Conservation (phyloP, 208 protist genomes). For the Trypanosoma avium region DNA sequence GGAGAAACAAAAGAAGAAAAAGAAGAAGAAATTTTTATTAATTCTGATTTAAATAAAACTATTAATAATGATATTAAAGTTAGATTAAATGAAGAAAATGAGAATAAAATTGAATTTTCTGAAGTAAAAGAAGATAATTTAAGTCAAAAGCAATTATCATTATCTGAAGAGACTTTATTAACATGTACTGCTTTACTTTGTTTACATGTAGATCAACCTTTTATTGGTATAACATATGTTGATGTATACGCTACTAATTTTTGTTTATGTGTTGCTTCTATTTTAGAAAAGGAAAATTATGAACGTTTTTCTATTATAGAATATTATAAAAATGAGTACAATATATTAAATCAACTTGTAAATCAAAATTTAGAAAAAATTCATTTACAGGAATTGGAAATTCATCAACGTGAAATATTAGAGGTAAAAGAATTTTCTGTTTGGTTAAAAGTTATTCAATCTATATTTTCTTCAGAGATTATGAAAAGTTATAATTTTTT, state of each 20-base stretch:
- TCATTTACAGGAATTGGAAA: background rate
- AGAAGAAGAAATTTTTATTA: background rate
- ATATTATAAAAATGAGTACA: background rate
- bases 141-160: background rate
- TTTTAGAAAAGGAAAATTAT: background rate
- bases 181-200: conserved; percentile 1
- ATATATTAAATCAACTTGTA: background rate
- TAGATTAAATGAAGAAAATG: background rate
- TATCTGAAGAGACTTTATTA: background rate
- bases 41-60: background rate
- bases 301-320: background rate
- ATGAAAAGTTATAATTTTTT: background rate
- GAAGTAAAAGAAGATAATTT: too few relatives aligned
- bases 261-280: background rate
- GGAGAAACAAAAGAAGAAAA: background rate
- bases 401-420: background rate
- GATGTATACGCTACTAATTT: background rate
- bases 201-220: background rate
- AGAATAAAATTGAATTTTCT: too few relatives aligned
- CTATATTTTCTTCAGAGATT: background rate
- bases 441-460: background rate
- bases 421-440: background rate
- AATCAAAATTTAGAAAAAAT: background rate
- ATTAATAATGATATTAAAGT: background rate
- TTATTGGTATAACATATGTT: background rate